Evolutionary conservation across 2,329 filamentous ascomycete genomes (phyloP).

Genomic region (Fusarium tanahbumbuense): DNA sequence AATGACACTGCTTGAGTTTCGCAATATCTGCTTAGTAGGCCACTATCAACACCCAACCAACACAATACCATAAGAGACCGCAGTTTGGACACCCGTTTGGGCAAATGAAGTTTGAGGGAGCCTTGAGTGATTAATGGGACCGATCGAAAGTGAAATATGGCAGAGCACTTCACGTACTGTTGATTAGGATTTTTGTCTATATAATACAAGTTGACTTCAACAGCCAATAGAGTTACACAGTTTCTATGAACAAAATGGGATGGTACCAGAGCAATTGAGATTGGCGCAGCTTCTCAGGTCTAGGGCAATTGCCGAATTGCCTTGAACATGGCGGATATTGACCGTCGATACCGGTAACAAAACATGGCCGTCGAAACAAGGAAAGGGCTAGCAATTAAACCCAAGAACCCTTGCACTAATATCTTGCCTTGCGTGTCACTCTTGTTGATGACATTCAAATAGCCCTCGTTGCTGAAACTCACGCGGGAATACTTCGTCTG

Average conservation of each 20-base stretch:
- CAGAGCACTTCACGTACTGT: background rate
- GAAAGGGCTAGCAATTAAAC: conserved; percentile 50
- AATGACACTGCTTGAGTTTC: background rate
- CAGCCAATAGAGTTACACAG: background rate
- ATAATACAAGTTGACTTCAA: conserved; percentile 22
- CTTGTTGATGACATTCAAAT: conserved; percentile 80
- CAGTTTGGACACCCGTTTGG: background rate
- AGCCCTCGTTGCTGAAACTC: conserved; percentile 92
- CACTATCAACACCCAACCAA: background rate
- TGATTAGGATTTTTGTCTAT: background rate
- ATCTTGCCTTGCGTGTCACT: conserved; percentile 76
- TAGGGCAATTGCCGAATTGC: conserved; percentile 31
- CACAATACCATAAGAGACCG: background rate
- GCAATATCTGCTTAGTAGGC: background rate
- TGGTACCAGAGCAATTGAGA: background rate
- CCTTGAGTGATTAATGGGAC: background rate
- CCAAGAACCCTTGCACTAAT: conserved; percentile 61
- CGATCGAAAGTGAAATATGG: background rate
- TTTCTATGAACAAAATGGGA: background rate
- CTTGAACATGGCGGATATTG: conserved; percentile 36
- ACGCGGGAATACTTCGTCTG: conserved; percentile 92
- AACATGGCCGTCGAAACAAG: conserved; percentile 42
- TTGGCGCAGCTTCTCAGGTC: background rate
- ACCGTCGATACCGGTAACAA: conserved; percentile 46
- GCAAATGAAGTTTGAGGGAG: background rate